Conservation (phyloP, 768 basidiomycete species). For the Pisolithus sp. region DNA sequence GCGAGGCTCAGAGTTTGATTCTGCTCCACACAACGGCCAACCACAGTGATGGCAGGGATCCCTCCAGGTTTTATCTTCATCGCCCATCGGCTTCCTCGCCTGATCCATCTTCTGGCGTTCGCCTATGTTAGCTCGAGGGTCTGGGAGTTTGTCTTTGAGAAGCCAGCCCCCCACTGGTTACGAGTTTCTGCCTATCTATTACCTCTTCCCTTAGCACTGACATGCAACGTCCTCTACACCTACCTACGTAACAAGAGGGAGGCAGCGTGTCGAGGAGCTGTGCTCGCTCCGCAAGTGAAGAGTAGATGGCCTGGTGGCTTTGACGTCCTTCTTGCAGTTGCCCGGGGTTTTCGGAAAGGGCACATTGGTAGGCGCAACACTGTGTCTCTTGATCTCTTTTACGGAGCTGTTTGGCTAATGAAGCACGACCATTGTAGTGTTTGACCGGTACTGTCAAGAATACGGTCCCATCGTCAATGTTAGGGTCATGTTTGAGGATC, state of each 20-base stretch:
- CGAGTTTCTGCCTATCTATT: constrained; percentile 11
- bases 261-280: constrained; percentile 1
- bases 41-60: constrained; percentile 22
- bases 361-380: constrained; percentile 22
- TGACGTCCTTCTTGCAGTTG: constrained; percentile 20
- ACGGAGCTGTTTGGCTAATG: background rate
- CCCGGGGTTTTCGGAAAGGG: constrained; percentile 19
- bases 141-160: constrained; percentile 3
- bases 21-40: background rate
- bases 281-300: constrained; percentile 27
- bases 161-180: constrained; percentile 12
- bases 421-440: constrained; percentile 12
- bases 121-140: constrained; percentile 11
- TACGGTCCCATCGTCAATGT: constrained; percentile 30
- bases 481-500: constrained; percentile 32
- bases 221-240: constrained; percentile 35
- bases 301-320: constrained; percentile 34
- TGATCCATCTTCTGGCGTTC: constrained; percentile 14
- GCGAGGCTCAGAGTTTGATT: too few relatives aligned
- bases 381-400: background rate
- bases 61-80: constrained; percentile 31
- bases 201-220: constrained; percentile 20
- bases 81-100: constrained; percentile 18
- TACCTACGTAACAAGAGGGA: constrained; percentile 33
- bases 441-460: constrained; percentile 16